These are phyloP conservation scores for Hypoxylon sp. DNA, from an alignment of 2,329 filamentous ascomycete species.

Conservation along the genomic window DNA sequence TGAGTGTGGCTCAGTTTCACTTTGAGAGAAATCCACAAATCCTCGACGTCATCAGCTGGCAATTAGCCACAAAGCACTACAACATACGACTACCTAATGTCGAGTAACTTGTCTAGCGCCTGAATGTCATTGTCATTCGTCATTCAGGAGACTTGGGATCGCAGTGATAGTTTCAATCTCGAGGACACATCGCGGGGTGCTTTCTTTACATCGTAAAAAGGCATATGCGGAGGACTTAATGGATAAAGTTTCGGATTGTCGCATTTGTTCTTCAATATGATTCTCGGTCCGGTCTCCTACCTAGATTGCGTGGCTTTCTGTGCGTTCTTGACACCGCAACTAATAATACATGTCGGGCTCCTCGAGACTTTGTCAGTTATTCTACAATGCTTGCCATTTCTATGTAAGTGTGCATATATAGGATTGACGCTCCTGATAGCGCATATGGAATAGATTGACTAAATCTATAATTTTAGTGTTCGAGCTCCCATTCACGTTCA, in stretches of 20 bases:
- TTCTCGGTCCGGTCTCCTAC: constrained; percentile 80
- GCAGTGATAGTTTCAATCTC: constrained; percentile 6
- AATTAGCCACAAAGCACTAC: too few species aligned
- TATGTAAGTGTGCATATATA: constrained; percentile 65
- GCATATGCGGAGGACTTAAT: neutral
- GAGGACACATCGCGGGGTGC: neutral
- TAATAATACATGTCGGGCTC: constrained; percentile 77
- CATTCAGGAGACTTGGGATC: neutral
- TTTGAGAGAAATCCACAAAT: constrained; percentile 19
- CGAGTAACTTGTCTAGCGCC: constrained; percentile 10
- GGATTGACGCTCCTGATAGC: neutral
- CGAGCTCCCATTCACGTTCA: constrained; percentile 70
- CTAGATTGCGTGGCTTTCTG: constrained; percentile 83
- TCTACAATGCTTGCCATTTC: constrained; percentile 76
- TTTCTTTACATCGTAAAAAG: neutral
- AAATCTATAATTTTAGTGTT: constrained; percentile 61
- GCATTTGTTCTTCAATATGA: constrained; percentile 66
- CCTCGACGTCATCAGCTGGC: constrained; percentile 44
- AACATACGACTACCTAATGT: constrained; percentile 2
- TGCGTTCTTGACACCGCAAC: constrained; percentile 77
- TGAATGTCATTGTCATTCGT: constrained; percentile 23
- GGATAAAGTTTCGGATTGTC: neutral
- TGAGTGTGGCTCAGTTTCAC: constrained; percentile 25
- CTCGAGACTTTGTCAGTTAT: constrained; percentile 70
- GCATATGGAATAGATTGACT: neutral